Percentiles rank a stretch among this genome's conserved stretches.
These are phyloP conservation scores for Debaryomyces hansenii DNA, from an alignment of 805 yeast genomes.

Conservation along the genomic window DNA sequence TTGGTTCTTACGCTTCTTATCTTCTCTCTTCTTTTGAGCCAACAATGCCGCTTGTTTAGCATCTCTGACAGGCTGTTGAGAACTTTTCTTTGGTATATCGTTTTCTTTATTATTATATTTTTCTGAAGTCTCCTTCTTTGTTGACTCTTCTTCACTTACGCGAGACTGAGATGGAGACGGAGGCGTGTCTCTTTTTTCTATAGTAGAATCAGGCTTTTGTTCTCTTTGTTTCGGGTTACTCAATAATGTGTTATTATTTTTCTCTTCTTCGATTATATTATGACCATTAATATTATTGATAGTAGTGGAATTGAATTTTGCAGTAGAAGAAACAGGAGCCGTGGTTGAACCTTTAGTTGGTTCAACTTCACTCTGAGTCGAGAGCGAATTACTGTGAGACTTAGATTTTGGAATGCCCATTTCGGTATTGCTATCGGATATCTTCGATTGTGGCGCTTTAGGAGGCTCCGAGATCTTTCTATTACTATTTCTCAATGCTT, in stretches of 20 bases:
- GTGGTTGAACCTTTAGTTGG: conserved; percentile 30
- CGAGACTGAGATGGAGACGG: conserved; percentile 29
- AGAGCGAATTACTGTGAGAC: conserved; percentile 40
- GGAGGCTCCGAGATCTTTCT: conserved; percentile 22
- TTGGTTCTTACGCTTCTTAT: conserved; percentile 68
- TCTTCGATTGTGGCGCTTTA: conserved; percentile 8
- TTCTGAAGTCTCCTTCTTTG: conserved; percentile 4
- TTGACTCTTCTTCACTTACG: conserved; percentile 7
- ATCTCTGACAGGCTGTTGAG: conserved; percentile 45
- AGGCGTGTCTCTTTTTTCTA: conserved; percentile 40
- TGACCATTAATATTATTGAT: no score
- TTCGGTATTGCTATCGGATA: conserved; percentile 2
- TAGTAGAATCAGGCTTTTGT: conserved; percentile 23
- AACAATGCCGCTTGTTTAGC: conserved; percentile 54
- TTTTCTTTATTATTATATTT: conserved; percentile 7
- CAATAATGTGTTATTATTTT: background rate
- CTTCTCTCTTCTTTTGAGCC: conserved; percentile 73
- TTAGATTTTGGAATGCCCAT: conserved; percentile 37
- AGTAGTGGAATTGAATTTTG: conserved; percentile 23
- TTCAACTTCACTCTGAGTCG: conserved; percentile 22
- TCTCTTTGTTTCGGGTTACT: conserved; percentile 19
- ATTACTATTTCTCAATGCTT: conserved; percentile 24
- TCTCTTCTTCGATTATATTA: conserved; percentile 1
- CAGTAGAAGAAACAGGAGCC: conserved; percentile 33
- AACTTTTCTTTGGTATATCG: background rate